Base-by-base conservation (phyloP, 768 basidiomycete species). In the Leccinellum albellum region DNA sequence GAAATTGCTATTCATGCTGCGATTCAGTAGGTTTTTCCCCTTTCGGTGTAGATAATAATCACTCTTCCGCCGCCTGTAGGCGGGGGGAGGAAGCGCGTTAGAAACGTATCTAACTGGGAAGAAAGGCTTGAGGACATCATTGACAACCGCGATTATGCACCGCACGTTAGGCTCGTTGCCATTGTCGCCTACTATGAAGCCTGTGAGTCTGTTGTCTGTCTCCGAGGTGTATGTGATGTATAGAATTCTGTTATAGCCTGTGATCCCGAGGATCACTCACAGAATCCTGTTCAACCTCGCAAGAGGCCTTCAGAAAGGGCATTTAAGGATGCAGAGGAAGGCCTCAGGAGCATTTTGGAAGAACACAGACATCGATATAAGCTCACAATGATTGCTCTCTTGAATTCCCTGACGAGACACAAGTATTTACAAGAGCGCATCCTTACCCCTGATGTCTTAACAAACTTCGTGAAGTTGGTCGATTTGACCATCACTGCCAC, bases 101-200 rank as follows among this genome's bases (percentile, higher is more conserved):
- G 61, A 47, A 53, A 45, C 15, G 53, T 66, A 6, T 42, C 26
- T 2, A 1, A 32, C 33, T 65, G 66, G 66, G 31, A 40, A 44
- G 7, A 21, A 0, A 31, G 55, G 42, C 57, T 66, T 17, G 47
- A 8, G 24, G 29, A 9, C 2, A 55, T 63, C 46, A 60, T 68
- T 6, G 14, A 51, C 0, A 45, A 50, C 24, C 23, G 1, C 10
- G 6, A 58, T 8, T 55, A 57, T 21, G 50, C 58, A 13, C 23
- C 58, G 5, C 58, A 68, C 7, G 51, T 68, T 2, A 58, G 57
- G 51, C 61, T 66, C 6, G 66, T 65, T 10, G 32, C 63, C 5
- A 58, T 66, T 12, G 58, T 66, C 1, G 66, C 66, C 17, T 66
- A 66, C 45, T 61, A 56, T 13, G 66, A 67, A 37, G 57, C 47